Percentiles rank a stretch among this genome's conserved stretches.
Conservation (phyloP, 1,139 yeast species). For the Kluyveromyces sp. region DNA sequence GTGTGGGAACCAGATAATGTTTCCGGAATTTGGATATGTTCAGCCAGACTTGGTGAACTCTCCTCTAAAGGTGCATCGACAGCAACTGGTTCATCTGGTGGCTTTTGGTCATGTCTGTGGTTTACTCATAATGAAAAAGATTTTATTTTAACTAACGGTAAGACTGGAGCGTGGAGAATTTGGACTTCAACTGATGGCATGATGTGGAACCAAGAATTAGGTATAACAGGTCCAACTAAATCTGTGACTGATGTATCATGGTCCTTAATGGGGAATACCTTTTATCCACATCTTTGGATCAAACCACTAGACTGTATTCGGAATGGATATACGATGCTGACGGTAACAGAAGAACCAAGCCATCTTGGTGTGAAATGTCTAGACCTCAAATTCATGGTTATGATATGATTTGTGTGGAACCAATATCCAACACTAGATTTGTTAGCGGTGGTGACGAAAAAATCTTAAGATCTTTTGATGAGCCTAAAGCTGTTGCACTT, state of each 20-base stretch:
- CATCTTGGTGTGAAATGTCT: conserved; percentile 82
- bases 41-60: conserved; percentile 77
- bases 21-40: conserved; percentile 89
- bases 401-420: conserved; percentile 82
- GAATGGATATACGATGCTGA: conserved; percentile 40
- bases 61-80: conserved; percentile 96
- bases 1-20: conserved; percentile 87
- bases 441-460: conserved; percentile 97
- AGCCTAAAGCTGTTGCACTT: conserved; percentile 72
- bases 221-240: conserved; percentile 68
- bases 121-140: conserved; percentile 39
- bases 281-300: conserved; percentile 76
- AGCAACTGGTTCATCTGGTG: conserved; percentile 97
- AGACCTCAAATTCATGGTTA: conserved; percentile 98
- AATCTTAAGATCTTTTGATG: conserved; percentile 78
- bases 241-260: conserved; percentile 77
- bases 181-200: conserved; percentile 44
- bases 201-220: conserved; percentile 49
- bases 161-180: conserved; percentile 85
- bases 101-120: conserved; percentile 92
- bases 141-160: conserved; percentile 71
- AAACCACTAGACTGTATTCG: conserved; percentile 80
- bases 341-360: conserved; percentile 24
- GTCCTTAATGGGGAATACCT: conserved; percentile 66
- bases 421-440: conserved; percentile 53